These are phyloP conservation scores for Tetrahymena elliotti DNA, from an alignment of 73 alveolate species.

Conservation along the genomic window DNA sequence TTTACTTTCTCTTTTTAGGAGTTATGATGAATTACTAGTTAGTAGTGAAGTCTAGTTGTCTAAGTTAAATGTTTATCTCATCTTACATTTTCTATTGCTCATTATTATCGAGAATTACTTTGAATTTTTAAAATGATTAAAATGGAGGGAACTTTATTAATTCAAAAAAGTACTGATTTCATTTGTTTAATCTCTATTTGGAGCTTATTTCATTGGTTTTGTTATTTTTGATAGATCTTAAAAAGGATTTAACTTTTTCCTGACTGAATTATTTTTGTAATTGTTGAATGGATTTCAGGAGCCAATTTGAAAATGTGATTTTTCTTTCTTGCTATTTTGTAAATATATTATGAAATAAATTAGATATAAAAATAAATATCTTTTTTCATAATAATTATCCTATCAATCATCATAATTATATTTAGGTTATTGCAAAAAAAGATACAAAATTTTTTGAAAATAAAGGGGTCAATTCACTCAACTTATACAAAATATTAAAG, in stretches of 20 bases:
- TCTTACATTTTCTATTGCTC: not conserved
- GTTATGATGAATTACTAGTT: not conserved
- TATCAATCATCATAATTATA: not conserved
- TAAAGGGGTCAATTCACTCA: not conserved
- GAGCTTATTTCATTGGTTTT: not conserved
- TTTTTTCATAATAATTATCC: not conserved
- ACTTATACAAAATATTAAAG: not conserved
- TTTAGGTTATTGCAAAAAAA: not conserved
- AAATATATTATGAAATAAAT: not conserved
- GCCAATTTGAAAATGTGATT: not conserved
- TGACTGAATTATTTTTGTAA: too few species aligned
- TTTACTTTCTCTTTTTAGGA: not conserved
- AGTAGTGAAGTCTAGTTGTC: not conserved
- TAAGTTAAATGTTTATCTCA: not conserved
- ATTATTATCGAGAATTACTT: not conserved
- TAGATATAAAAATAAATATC: not conserved
- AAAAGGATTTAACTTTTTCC: not conserved
- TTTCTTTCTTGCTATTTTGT: not conserved
- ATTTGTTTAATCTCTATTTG: not conserved
- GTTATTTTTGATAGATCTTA: too few species aligned
- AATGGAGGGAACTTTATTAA: not conserved
- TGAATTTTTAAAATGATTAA: not conserved
- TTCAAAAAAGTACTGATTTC: not conserved
- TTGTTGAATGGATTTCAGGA: not conserved
- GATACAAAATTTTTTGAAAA: not conserved